These are phyloP conservation scores for Fusarium floridanum DNA, from an alignment of 2,329 filamentous ascomycete genomes.

Conservation along the genomic window DNA sequence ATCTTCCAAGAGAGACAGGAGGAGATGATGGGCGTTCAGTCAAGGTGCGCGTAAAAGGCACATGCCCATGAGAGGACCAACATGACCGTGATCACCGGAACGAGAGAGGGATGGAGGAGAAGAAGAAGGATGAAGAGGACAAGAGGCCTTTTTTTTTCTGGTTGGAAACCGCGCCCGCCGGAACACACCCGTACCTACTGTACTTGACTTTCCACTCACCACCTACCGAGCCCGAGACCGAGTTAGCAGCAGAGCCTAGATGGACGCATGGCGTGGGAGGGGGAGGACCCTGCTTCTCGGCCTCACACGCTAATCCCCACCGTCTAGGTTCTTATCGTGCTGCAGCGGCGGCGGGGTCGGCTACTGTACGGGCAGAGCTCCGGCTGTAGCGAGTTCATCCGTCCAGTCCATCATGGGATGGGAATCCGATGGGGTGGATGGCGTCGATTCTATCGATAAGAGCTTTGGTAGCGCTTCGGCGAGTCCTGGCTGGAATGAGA, in stretches of 20 bases:
- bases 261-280: not conserved
- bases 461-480: constrained; percentile 28
- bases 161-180: constrained; percentile 21
- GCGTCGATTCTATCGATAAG: constrained; percentile 16
- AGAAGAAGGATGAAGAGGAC: constrained; percentile 6
- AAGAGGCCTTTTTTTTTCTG: constrained; percentile 20
- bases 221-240: constrained; percentile 12
- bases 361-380: constrained; percentile 1
- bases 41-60: constrained; percentile 32
- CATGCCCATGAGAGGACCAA: constrained; percentile 39
- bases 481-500: constrained; percentile 35
- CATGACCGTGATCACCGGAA: constrained; percentile 46
- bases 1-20: constrained; percentile 19
- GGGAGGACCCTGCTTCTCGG: constrained; percentile 26
- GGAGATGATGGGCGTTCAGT: constrained; percentile 22
- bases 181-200: constrained; percentile 2
- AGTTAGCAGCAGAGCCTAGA: constrained; percentile 22
- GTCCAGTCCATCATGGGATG: not conserved
- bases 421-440: not conserved
- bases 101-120: not conserved
- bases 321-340: constrained; percentile 28
- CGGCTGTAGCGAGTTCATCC: constrained; percentile 10
- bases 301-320: constrained; percentile 25
- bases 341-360: constrained; percentile 32
- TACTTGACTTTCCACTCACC: constrained; percentile 10